Percentiles rank a stretch among this genome's conserved stretches.
phyloP scores from a whole-genome alignment of 2,329 filamentous ascomycete genomes.

The Cercospora zeae-maydis region DNA sequence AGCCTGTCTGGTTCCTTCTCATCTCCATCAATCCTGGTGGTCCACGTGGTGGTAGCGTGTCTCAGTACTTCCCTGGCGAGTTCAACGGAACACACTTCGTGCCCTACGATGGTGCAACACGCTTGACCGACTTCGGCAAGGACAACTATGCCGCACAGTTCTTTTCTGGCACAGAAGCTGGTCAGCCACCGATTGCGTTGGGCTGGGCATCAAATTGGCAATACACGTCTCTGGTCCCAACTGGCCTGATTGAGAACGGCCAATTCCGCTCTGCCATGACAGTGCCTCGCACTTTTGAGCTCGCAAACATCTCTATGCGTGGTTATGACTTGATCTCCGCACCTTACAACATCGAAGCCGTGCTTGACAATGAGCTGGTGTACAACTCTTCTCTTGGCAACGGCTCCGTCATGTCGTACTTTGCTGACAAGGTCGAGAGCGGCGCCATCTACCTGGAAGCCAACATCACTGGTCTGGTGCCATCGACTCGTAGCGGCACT shows the following conservation, averaged over 20 bases:
- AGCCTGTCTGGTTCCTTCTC: slow-evolving; percentile 45
- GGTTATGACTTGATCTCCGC: slow-evolving; percentile 53
- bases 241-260: slow-evolving; percentile 47
- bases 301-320: slow-evolving; percentile 50
- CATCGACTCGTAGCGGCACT: slow-evolving; percentile 34
- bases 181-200: slow-evolving; percentile 46
- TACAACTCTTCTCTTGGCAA: slow-evolving; percentile 48
- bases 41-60: slow-evolving; percentile 54
- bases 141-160: slow-evolving; percentile 58
- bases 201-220: slow-evolving; percentile 61
- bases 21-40: slow-evolving; percentile 58
- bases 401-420: slow-evolving; percentile 50
- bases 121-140: slow-evolving; percentile 35
- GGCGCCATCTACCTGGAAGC: slow-evolving; percentile 55
- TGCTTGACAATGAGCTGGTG: slow-evolving; percentile 48
- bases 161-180: slow-evolving; percentile 48
- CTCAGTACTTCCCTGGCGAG: slow-evolving; percentile 55
- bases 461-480: slow-evolving; percentile 48
- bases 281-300: slow-evolving; percentile 50
- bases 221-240: slow-evolving; percentile 53
- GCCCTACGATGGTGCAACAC: slow-evolving; percentile 40
- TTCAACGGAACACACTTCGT: slow-evolving; percentile 64
- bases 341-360: slow-evolving; percentile 49
- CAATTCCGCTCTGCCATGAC: slow-evolving; percentile 53
- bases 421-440: slow-evolving; percentile 45